Base-by-base conservation (phyloP, 306 rosid genomes). In the Vachellia collinsii region DNA sequence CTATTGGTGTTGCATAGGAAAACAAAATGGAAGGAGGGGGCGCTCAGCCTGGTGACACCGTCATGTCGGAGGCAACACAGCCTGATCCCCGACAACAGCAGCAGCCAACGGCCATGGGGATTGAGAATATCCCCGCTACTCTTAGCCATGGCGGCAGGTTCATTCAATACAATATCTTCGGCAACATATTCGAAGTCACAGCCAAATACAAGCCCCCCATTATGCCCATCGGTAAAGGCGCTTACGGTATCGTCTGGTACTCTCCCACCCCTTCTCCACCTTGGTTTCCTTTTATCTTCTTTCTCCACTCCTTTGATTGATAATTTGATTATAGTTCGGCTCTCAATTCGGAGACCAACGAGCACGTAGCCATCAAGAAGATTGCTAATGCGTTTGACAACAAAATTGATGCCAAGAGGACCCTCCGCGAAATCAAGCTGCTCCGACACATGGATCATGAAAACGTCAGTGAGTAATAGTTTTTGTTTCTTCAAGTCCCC, bases 321-420 rank as follows among this genome's bases (percentile, higher is more conserved):
- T 70, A 16, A 23, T 22, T 23, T 46, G 1, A 25, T 46, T 36
- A 50, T 36, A 94, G 99, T 79, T 97, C 99, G 80, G 95, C 97
- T 85, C 94, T 94, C 41, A 94, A 94, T 86, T 80, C 95, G 8
- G 97, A 94, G 44, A 93, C 97, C 19, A 93, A 90, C 37, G 95
- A 94, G 84, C 97, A 94, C 84, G 97, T 94, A 75, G 99, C 99
- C 66, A 94, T 94, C 79, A 94, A 94, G 94, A 94, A 94, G 92
- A 93, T 94, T 13, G 97, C 97, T 46, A 94, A 93, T 73, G 94
- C 99, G 19, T 94, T 94, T 86, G 99, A 94, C 88, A 94, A 94
- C 58, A 91, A 86, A 82, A 85, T 93, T 76, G 99, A 94, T 87
- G 99, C 99, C 74, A 94, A 91, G 83, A 90, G 99, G 84, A 93